phyloP scores from a whole-genome alignment of 192 early-diverging fungal genomes.

The Radiomyces spectabilis region DNA sequence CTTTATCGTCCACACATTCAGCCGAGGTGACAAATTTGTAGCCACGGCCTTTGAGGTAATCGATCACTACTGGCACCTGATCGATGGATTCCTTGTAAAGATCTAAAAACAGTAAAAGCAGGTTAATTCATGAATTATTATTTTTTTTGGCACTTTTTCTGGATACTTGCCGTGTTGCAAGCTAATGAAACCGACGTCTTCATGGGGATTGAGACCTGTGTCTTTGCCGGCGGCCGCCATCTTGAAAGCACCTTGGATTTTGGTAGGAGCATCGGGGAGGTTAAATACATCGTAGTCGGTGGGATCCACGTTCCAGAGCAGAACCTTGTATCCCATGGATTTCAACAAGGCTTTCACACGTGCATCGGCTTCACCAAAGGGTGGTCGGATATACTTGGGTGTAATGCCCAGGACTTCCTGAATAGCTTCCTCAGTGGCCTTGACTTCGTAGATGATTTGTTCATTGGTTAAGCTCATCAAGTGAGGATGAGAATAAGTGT shows the following conservation, averaged over 20 bases:
- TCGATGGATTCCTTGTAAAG: slow-evolving; percentile 14
- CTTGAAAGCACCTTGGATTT: slow-evolving; percentile 1
- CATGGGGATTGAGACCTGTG: slow-evolving; percentile 9
- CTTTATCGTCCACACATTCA: slow-evolving; percentile 12
- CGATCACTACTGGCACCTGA: slow-evolving; percentile 10
- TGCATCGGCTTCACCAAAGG: slow-evolving; percentile 52
- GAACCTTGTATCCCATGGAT: slow-evolving; percentile 23
- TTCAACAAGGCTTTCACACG: slow-evolving; percentile 42
- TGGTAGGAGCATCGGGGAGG: background rate
- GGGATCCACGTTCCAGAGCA: slow-evolving; percentile 33
- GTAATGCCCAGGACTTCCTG: slow-evolving; percentile 40
- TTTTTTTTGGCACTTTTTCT: background rate
- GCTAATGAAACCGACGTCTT: slow-evolving; percentile 24
- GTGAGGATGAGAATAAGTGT: slow-evolving; percentile 44
- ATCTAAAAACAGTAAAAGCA: slow-evolving; percentile 4
- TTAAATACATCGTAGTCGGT: slow-evolving; percentile 20
- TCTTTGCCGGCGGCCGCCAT: background rate
- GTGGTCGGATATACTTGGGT: slow-evolving; percentile 55
- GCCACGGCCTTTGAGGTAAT: slow-evolving; percentile 2
- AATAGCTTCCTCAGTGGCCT: slow-evolving; percentile 40
- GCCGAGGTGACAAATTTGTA: slow-evolving; percentile 11
- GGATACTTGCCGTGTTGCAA: slow-evolving; percentile 23
- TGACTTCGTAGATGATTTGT: slow-evolving; percentile 33
- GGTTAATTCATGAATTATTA: background rate
- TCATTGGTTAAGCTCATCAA: slow-evolving; percentile 35